A percentile compares a stretch with the other conserved stretches of the same genome.
Evolutionary conservation across 2,329 filamentous ascomycete species (phyloP).

Genomic region (Penicillium janthinellum): DNA sequence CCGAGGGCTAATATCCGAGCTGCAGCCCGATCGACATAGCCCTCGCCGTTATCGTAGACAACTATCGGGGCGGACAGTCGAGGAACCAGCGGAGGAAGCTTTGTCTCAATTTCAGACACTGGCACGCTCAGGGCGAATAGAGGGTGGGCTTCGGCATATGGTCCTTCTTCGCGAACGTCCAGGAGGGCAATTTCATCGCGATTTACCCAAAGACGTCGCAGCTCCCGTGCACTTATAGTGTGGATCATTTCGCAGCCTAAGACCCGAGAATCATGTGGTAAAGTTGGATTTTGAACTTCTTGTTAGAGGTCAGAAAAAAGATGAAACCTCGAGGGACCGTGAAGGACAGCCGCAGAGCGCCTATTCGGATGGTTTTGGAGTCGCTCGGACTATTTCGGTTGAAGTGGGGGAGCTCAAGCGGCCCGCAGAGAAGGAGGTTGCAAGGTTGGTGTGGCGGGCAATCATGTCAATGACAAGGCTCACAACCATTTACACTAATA

Average conservation of each 20-base stretch:
- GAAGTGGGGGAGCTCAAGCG: not conserved
- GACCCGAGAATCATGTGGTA: not conserved
- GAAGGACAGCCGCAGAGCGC: not conserved
- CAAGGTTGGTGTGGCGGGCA: not conserved
- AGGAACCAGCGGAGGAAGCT: conserved; percentile 30
- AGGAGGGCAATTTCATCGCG: conserved; percentile 30
- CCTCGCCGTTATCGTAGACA: conserved; percentile 35
- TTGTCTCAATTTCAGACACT: conserved; percentile 32
- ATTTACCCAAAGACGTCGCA: conserved; percentile 30
- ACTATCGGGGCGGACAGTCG: conserved; percentile 29
- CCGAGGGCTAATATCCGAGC: conserved; percentile 26
- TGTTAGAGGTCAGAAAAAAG: not conserved
- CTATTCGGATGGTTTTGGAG: conserved; percentile 12
- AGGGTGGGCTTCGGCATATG: conserved; percentile 32
- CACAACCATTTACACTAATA: too few relatives aligned
- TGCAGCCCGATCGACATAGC: conserved; percentile 28
- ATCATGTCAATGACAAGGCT: not conserved
- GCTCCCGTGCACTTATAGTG: conserved; percentile 21
- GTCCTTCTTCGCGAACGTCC: conserved; percentile 37
- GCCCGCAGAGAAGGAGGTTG: not conserved
- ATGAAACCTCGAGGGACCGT: too few relatives aligned
- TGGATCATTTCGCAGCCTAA: conserved; percentile 21
- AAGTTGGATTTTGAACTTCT: not conserved
- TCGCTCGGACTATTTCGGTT: conserved; percentile 11
- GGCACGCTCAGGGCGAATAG: conserved; percentile 34